Base-by-base conservation (phyloP, 2,329 filamentous ascomycete genomes). In the Aspergillus jensenii region DNA sequence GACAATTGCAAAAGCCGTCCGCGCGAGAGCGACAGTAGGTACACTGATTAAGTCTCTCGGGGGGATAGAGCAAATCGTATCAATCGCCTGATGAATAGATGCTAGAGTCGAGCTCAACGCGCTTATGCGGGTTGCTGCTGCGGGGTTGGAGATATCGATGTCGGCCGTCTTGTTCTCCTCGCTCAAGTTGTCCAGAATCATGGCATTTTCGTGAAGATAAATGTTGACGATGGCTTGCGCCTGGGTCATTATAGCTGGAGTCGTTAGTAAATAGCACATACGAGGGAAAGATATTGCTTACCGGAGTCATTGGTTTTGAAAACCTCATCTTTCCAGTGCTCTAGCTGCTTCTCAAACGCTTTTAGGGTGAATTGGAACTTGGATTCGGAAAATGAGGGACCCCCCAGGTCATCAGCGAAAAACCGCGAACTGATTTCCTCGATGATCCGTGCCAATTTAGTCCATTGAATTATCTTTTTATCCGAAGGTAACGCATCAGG, bases 141-240 rank as follows among this genome's bases (percentile, higher is more conserved):
- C 70, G 17, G 74, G 67, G n/a, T 70, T 67, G 37, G 64, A 60
- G 52, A 71, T 62, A 3, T 62, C 62, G 44, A 69, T 54, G 56
- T 69, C 59, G 25, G 56, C 19, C 4, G 60, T 40, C 7, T 61
- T 64, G 4, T 57, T 47, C 14, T 61, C 81, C 7, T 85, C 80
- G 2, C 80, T 78, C 19, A 78, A 79, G 61, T 84, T 82, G 52
- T 90, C 86, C 8, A 84, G 79, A 62, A 90, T 87, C 62, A 93
- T 83, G 3, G 84, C 86, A 54, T 90, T 84, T 72, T 93, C 90
- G 70, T 93, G 88, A 78, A 92, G 87, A 69, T 90, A 91, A 3
- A 93, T 77, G 60, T 82, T 88, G 37, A 90, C 71, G 2, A 88
- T 82, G 62, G 87, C 79, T 63, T 90, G 86, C 59, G 84, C 83